These are phyloP conservation scores for Wallemia hederae DNA, from an alignment of 1,284 basidiomycete species.

Conservation along the genomic window DNA sequence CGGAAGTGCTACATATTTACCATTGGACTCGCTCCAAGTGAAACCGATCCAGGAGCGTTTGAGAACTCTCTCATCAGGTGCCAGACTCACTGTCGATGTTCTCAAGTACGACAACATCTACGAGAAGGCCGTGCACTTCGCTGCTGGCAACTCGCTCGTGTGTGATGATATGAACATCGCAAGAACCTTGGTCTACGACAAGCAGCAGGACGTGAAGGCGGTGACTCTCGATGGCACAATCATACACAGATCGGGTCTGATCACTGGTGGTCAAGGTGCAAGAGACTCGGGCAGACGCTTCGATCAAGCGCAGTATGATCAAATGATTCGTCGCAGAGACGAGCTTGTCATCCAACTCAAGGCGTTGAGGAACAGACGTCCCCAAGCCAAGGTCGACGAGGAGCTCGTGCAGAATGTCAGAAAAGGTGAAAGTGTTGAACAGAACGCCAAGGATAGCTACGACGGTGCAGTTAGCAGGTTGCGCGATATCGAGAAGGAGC, in stretches of 20 bases:
- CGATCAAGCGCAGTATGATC: slow-evolving; percentile 57
- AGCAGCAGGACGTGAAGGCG: slow-evolving; percentile 81
- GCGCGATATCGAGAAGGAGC: slow-evolving; percentile 38
- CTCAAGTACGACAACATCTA: slow-evolving; percentile 61
- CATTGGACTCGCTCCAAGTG: slow-evolving; percentile 79
- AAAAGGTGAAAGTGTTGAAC: slow-evolving; percentile 31
- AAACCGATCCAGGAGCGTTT: slow-evolving; percentile 86
- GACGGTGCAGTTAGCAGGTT: slow-evolving; percentile 35
- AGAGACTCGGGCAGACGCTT: slow-evolving; percentile 46
- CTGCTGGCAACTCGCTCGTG: slow-evolving; percentile 77
- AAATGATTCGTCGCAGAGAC: slow-evolving; percentile 45
- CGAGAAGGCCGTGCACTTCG: slow-evolving; percentile 82
- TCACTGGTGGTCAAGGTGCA: slow-evolving; percentile 71
- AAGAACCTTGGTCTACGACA: slow-evolving; percentile 67
- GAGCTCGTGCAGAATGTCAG: slow-evolving; percentile 42
- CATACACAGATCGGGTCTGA: slow-evolving; percentile 88
- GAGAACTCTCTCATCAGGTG: slow-evolving; percentile 65
- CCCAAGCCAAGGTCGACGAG: slow-evolving; percentile 54
- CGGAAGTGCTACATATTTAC: slow-evolving; percentile 88
- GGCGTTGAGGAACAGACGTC: slow-evolving; percentile 52
- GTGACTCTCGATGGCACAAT: slow-evolving; percentile 90
- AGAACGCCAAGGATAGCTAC: slow-evolving; percentile 29
- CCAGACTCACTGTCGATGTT: slow-evolving; percentile 76
- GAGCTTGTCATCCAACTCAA: slow-evolving; percentile 44
- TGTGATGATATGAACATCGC: slow-evolving; percentile 88